phyloP scores from a whole-genome alignment of 2,329 filamentous ascomycete genomes.

The Claviceps purpurea region DNA sequence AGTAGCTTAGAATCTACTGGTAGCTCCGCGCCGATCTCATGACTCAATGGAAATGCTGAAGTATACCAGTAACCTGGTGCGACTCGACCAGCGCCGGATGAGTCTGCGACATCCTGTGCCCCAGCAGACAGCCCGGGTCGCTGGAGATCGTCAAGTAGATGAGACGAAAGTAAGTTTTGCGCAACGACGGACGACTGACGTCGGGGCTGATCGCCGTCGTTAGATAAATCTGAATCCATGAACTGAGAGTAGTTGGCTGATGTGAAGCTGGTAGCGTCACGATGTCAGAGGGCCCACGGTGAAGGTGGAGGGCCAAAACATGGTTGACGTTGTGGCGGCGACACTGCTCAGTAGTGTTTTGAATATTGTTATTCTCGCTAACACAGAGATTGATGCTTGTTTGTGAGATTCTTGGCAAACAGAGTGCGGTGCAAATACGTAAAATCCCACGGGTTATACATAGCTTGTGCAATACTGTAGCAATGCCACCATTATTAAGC shows the following conservation, averaged over 20 bases:
- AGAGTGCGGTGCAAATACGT: too few species aligned
- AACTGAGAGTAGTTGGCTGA: not conserved
- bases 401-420: too few species aligned
- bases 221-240: slow-evolving; percentile 18
- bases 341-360: not conserved
- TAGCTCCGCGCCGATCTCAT: slow-evolving; percentile 27
- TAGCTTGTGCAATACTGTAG: too few species aligned
- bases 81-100: slow-evolving; percentile 19
- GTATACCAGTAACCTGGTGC: slow-evolving; percentile 42
- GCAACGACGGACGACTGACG: slow-evolving; percentile 51
- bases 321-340: not conserved
- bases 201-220: slow-evolving; percentile 13
- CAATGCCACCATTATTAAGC: too few species aligned
- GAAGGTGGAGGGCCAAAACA: not conserved
- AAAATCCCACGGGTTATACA: too few species aligned
- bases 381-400: too few species aligned
- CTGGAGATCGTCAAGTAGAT: not conserved
- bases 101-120: not conserved
- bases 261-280: not conserved
- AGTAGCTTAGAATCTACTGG: slow-evolving; percentile 40
- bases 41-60: slow-evolving; percentile 26
- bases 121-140: not conserved
- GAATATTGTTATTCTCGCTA: too few species aligned
- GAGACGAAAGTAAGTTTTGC: slow-evolving; percentile 37
- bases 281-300: not conserved